These are phyloP conservation scores for Coniochaeta hoffmannii DNA, from an alignment of 2,329 filamentous ascomycete genomes.

Conservation along the genomic window DNA sequence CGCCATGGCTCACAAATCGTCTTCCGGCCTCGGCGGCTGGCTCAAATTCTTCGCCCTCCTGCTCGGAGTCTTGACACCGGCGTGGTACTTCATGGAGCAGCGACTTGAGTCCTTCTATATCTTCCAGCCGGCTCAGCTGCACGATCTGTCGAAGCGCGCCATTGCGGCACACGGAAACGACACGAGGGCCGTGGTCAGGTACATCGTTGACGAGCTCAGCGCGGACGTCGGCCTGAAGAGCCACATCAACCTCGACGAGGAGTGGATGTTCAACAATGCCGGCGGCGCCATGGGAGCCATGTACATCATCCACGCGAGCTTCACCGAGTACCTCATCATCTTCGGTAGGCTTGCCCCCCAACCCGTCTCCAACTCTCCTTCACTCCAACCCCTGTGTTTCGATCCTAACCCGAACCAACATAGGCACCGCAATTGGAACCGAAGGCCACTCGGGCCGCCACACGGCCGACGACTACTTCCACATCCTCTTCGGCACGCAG, in stretches of 20 bases:
- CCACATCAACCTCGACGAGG: slow-evolving; percentile 63
- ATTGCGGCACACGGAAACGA: slow-evolving; percentile 67
- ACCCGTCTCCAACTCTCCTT: background rate
- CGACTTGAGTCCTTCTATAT: slow-evolving; percentile 64
- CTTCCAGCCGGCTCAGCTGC: slow-evolving; percentile 61
- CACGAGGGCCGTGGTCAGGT: slow-evolving; percentile 59
- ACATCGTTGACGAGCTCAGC: slow-evolving; percentile 62
- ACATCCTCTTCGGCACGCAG: slow-evolving; percentile 76
- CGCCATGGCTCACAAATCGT: slow-evolving; percentile 12
- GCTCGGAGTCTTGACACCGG: slow-evolving; percentile 44
- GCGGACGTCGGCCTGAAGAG: slow-evolving; percentile 38
- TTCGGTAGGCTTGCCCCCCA: slow-evolving; percentile 45
- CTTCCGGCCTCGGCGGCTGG: slow-evolving; percentile 22
- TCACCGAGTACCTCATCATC: slow-evolving; percentile 87
- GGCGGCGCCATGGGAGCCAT: slow-evolving; percentile 88
- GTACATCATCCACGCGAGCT: slow-evolving; percentile 84
- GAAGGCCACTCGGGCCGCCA: slow-evolving; percentile 85
- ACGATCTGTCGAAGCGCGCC: slow-evolving; percentile 59
- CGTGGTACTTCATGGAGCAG: slow-evolving; percentile 50
- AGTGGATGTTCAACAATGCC: slow-evolving; percentile 90
- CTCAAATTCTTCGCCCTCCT: slow-evolving; percentile 45
- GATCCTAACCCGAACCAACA: background rate
- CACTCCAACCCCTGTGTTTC: slow-evolving; percentile 9
- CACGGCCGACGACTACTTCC: slow-evolving; percentile 91
- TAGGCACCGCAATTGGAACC: slow-evolving; percentile 67